A percentile compares a stretch with the other conserved stretches of the same genome.
These are phyloP conservation scores for Solanum hybrid DNA, from an alignment of 305 asterid genomes.

Conservation along the genomic window DNA sequence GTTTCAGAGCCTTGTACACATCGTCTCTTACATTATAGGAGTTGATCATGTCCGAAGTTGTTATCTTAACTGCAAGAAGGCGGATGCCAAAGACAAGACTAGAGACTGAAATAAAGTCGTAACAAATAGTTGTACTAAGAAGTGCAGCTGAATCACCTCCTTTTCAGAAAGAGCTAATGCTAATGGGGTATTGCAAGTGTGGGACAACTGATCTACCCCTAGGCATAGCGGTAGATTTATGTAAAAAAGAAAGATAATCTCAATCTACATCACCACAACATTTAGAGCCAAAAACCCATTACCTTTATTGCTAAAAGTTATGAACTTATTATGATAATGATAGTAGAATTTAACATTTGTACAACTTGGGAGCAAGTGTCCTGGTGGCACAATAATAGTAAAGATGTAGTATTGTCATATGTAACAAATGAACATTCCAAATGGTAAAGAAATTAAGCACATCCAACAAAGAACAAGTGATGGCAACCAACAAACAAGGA, in stretches of 20 bases:
- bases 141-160: too few species aligned
- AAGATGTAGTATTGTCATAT: not conserved
- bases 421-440: not conserved
- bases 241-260: not conserved
- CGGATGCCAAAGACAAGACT: too few species aligned
- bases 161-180: too few species aligned
- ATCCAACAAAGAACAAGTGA: not conserved
- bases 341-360: not conserved
- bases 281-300: not conserved
- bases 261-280: not conserved
- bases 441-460: not conserved
- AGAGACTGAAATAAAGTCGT: too few species aligned
- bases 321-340: not conserved
- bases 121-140: too few species aligned
- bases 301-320: not conserved
- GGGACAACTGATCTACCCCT: not conserved
- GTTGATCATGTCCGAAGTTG: too few species aligned
- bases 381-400: not conserved
- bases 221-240: not conserved
- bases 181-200: not conserved
- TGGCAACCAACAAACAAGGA: not conserved
- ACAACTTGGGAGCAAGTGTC: not conserved
- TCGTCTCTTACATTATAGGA: too few species aligned
- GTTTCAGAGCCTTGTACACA: too few species aligned
- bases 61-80: too few species aligned